A percentile compares a stretch with the other conserved stretches of the same genome.
Conservation (phyloP, 441 rosid species). For the Corymbia citriodora region DNA sequence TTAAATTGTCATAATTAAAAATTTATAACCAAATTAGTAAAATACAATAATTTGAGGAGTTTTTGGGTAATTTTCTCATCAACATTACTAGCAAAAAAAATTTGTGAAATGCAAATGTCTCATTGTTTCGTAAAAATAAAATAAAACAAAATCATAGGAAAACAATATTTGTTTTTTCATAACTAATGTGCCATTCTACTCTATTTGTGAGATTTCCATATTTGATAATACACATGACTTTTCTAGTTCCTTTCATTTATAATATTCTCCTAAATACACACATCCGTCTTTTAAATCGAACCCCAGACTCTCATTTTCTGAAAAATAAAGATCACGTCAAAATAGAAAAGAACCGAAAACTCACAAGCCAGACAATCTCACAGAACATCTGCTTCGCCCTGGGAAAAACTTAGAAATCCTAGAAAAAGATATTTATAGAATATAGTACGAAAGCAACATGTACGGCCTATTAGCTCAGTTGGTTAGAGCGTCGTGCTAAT, state of each 20-base stretch:
- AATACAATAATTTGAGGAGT: too few relatives aligned
- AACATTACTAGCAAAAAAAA: too few relatives aligned
- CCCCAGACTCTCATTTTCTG: not conserved
- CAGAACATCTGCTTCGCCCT: not conserved
- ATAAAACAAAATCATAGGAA: not conserved
- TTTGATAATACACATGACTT: not conserved
- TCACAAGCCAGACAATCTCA: not conserved
- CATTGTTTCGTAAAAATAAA: rapidly evolving
- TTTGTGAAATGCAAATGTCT: not conserved
- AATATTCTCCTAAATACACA: not conserved
- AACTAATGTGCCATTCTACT: rapidly evolving
- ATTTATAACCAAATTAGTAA: too few relatives aligned
- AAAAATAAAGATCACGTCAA: not conserved
- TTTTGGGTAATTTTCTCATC: not conserved
- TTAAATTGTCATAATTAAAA: too few relatives aligned
- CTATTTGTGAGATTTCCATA: not conserved
- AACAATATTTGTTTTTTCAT: not conserved
- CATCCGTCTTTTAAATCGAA: not conserved
- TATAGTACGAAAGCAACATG: rapidly evolving
- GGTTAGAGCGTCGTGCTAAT: constrained; percentile 5
- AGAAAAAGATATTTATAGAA: rapidly evolving
- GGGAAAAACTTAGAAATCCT: not conserved
- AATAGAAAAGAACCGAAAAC: not conserved
- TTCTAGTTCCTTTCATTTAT: not conserved
- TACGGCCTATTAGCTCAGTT: not conserved